Base-by-base conservation (phyloP, 345 rosid genomes). In the Kandelia obovata region DNA sequence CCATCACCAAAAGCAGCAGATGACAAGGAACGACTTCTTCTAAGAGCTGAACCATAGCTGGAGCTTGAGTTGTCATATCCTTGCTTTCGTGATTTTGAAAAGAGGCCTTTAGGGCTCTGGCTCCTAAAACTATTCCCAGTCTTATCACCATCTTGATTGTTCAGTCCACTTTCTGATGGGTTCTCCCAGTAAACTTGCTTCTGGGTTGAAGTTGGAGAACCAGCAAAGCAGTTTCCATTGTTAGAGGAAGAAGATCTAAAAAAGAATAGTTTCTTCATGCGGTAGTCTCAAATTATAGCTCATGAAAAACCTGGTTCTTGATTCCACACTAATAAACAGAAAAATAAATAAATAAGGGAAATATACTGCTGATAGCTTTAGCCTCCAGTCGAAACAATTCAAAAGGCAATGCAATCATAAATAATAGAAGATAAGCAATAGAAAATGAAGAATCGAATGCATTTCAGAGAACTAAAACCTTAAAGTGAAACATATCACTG, bases 181-280 rank as follows among this genome's bases (percentile, higher is more conserved):
- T 72, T 79, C 64, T 80, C 84, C 72, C 86, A 65, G 43, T 66
- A 70, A 75, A 56, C 82, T 77, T 80, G 77, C 70, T 87, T 86
- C 62, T 83, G 88, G 4, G 78, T 69, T 32, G 85, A 68, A 0
- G 85, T 75, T 34, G 74, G 83, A 71, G 84, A 64, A 63, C 63
- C 80, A 23, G 55, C 28, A 52, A 64, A 74, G 67, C 23, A 46
- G 69, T 39, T 80, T 58, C 81, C 83, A 77, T 73, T 77, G 65
- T 77, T 83, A 51, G 92, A 68, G 47, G 79, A 75, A 58, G 88
- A 86, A 51, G 93, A 85, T 73, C 81, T 84, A 68, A 94, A 91
- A 79, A 77, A 89, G 82, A 94, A 94, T 43, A 94, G 79, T 75
- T 90, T 92, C 89, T 90, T 95, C 99, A 95, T 95, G 73, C 70